Conservation (phyloP, 2,329 filamentous ascomycete species). For the Metarhizium anisopliae region DNA sequence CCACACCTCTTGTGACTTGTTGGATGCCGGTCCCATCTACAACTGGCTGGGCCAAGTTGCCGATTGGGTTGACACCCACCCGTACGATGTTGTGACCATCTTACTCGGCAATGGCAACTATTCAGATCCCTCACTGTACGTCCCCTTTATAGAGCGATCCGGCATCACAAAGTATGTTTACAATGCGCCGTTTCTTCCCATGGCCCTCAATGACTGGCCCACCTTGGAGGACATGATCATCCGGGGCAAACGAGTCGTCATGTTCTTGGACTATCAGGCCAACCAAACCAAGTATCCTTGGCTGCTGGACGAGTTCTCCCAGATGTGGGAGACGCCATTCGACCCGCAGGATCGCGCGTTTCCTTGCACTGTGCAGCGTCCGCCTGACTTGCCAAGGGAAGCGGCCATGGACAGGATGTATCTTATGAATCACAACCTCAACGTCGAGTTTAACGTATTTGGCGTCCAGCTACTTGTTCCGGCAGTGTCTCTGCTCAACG, state of each 20-base stretch:
- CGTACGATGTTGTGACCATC: constrained; percentile 82
- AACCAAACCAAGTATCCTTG: constrained; percentile 73
- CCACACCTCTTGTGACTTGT: constrained; percentile 73
- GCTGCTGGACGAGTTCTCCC: constrained; percentile 78
- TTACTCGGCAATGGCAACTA: constrained; percentile 79
- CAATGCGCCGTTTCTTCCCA: constrained; percentile 59
- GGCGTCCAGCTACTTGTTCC: constrained; percentile 60
- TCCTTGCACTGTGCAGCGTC: constrained; percentile 71
- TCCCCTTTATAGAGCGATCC: constrained; percentile 57
- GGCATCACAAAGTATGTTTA: constrained; percentile 70
- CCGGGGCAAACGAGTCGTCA: constrained; percentile 58
- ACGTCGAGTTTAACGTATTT: constrained; percentile 63
- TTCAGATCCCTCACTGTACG: constrained; percentile 54
- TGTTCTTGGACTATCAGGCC: constrained; percentile 80
- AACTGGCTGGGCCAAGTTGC: constrained; percentile 61
- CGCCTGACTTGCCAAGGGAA: constrained; percentile 50
- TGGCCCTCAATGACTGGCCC: constrained; percentile 72
- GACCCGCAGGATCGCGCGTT: constrained; percentile 57
- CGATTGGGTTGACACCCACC: constrained; percentile 65
- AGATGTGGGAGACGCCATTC: constrained; percentile 89
- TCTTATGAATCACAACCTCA: constrained; percentile 86
- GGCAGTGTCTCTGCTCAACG: constrained; percentile 58
- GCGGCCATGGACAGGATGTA: constrained; percentile 59
- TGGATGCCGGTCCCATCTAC: constrained; percentile 72
- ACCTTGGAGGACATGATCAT: constrained; percentile 71